phyloP scores from a whole-genome alignment of 768 basidiomycete genomes.

The Strobilomyces dryophilus region DNA sequence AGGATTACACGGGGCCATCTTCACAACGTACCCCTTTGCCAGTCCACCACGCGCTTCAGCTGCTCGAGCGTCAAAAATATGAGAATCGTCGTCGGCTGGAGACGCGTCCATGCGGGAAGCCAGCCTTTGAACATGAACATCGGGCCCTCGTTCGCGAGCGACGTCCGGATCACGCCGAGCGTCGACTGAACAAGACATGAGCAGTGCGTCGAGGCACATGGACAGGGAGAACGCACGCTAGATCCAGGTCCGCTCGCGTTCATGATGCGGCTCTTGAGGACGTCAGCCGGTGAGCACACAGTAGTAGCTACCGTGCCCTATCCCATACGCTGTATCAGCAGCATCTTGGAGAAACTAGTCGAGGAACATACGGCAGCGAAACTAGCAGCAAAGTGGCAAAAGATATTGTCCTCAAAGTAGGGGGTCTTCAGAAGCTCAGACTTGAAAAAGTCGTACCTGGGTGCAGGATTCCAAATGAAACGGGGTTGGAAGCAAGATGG shows the following conservation, averaged over 20 bases:
- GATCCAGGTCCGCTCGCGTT: slow-evolving; percentile 82
- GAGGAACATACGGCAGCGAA: slow-evolving; percentile 66
- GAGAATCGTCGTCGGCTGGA: slow-evolving; percentile 84
- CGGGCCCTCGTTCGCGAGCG: slow-evolving; percentile 69
- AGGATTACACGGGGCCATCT: background rate
- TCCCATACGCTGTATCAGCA: slow-evolving; percentile 1
- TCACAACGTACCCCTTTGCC: slow-evolving; percentile 37
- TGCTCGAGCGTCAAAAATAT: slow-evolving; percentile 86
- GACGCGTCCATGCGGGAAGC: slow-evolving; percentile 81
- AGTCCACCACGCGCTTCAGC: slow-evolving; percentile 69
- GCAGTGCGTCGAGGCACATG: background rate
- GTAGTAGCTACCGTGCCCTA: slow-evolving; percentile 88
- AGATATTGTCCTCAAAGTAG: slow-evolving; percentile 79
- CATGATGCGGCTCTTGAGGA: slow-evolving; percentile 88
- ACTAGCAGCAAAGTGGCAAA: slow-evolving; percentile 80
- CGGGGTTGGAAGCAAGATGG: background rate
- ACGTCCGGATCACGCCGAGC: slow-evolving; percentile 59
- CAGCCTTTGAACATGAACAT: slow-evolving; percentile 95
- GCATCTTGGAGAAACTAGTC: background rate
- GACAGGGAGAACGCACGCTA: slow-evolving; percentile 43
- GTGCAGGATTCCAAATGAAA: background rate
- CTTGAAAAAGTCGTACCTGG: slow-evolving; percentile 90
- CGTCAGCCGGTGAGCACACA: slow-evolving; percentile 85
- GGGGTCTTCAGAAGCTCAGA: slow-evolving; percentile 66
- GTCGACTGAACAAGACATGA: slow-evolving; percentile 47